These are phyloP conservation scores for Sporothrix euskadiensis DNA, from an alignment of 2,329 filamentous ascomycete genomes.

Conservation along the genomic window DNA sequence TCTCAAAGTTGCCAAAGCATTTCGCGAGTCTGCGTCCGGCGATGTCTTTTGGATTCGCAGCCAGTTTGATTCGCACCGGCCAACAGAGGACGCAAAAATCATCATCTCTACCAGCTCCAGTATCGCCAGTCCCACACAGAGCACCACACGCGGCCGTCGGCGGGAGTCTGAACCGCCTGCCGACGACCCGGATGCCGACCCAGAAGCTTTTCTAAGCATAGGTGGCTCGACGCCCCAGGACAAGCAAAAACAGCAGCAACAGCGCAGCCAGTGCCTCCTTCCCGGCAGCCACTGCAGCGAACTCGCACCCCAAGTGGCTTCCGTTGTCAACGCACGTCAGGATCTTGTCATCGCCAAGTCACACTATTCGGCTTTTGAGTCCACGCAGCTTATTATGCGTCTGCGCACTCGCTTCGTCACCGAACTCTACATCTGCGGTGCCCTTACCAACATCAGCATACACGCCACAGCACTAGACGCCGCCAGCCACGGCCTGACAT, in stretches of 20 bases:
- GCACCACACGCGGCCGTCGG: constrained; percentile 8
- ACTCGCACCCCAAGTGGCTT: constrained; percentile 47
- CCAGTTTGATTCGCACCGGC: constrained; percentile 65
- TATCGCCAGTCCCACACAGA: neutral
- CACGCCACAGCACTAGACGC: constrained; percentile 92
- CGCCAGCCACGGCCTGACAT: constrained; percentile 80
- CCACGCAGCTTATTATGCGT: constrained; percentile 70
- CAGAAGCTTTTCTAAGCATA: constrained; percentile 44
- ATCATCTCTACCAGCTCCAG: constrained; percentile 39
- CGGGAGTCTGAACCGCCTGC: constrained; percentile 33
- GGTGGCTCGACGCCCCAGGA: constrained; percentile 26
- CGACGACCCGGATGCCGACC: constrained; percentile 39
- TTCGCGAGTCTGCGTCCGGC: constrained; percentile 68
- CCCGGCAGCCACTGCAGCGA: constrained; percentile 49
- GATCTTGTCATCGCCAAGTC: constrained; percentile 65
- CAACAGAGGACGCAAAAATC: constrained; percentile 56
- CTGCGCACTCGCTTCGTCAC: constrained; percentile 85
- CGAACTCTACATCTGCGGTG: constrained; percentile 85
- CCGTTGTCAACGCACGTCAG: constrained; percentile 45
- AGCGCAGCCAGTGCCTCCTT: constrained; percentile 44
- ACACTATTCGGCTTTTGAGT: constrained; percentile 84
- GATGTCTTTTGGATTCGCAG: constrained; percentile 84
- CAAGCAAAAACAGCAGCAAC: constrained; percentile 40
- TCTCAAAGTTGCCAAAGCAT: constrained; percentile 65
- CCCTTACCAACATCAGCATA: constrained; percentile 82